These are phyloP conservation scores for Takashimella tepidaria DNA, from an alignment of 1,284 basidiomycete genomes.

Conservation along the genomic window DNA sequence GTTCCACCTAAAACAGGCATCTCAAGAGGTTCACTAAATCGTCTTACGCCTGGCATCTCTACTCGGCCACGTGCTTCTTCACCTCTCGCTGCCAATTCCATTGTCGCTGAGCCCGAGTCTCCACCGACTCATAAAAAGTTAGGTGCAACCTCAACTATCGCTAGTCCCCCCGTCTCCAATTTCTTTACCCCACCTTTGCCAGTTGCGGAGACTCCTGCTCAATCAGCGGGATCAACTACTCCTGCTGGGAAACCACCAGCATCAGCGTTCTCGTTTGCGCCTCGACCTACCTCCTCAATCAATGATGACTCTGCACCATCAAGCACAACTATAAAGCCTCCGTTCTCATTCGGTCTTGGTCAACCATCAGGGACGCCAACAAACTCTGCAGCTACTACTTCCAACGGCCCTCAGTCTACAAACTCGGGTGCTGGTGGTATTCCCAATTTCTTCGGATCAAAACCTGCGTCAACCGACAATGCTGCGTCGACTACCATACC, in stretches of 20 bases:
- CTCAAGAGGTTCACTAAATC: constrained; percentile 20
- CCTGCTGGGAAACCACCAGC: constrained; percentile 20
- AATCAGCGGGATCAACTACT: constrained; percentile 20
- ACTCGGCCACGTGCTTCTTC: constrained; percentile 41
- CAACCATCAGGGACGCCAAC: constrained; percentile 22
- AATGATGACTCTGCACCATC: background rate
- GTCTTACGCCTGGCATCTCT: constrained; percentile 16
- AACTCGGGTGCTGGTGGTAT: constrained; percentile 15
- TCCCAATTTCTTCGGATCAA: constrained; percentile 36
- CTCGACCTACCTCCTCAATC: constrained; percentile 4
- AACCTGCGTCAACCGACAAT: constrained; percentile 14
- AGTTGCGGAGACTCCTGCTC: constrained; percentile 2
- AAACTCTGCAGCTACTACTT: constrained; percentile 6
- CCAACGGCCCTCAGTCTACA: constrained; percentile 8
- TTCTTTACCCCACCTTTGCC: constrained; percentile 20
- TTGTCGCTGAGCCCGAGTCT: constrained; percentile 37
- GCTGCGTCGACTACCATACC: constrained; percentile 19
- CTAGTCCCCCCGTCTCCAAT: constrained; percentile 9
- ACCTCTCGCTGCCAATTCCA: constrained; percentile 35
- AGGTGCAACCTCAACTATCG: background rate
- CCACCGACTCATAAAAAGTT: constrained; percentile 16
- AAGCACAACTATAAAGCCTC: constrained; percentile 9
- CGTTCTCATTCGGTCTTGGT: constrained; percentile 24
- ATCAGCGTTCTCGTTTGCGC: constrained; percentile 22
- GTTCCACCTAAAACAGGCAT: constrained; percentile 15